These are phyloP conservation scores for Neopestalotiopsis sp. DNA, from an alignment of 2,329 filamentous ascomycete species.

Conservation along the genomic window DNA sequence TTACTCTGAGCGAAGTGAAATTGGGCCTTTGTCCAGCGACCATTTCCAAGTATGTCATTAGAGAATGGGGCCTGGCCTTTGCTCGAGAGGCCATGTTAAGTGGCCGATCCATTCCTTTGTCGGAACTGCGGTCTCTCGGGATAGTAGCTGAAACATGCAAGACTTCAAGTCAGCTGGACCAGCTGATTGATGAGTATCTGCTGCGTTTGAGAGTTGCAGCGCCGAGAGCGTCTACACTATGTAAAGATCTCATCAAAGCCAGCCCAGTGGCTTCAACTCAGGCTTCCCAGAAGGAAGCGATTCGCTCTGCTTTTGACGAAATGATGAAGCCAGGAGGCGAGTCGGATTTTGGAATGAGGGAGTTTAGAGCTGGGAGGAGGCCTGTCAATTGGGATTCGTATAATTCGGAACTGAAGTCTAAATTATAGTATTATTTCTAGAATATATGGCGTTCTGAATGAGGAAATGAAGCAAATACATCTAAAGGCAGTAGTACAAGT, in stretches of 20 bases:
- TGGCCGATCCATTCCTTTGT: constrained; percentile 28
- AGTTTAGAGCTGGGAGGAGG: constrained; percentile 28
- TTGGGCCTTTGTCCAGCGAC: constrained; percentile 43
- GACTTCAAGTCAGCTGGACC: constrained; percentile 35
- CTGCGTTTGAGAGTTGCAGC: constrained; percentile 30
- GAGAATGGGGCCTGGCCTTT: constrained; percentile 44
- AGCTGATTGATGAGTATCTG: constrained; percentile 24
- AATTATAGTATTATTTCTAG: not conserved
- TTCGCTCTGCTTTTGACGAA: constrained; percentile 24
- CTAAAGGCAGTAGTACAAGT: too few species aligned
- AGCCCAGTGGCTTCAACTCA: constrained; percentile 29
- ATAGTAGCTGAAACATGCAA: not conserved
- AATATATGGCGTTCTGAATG: not conserved
- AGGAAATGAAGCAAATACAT: not conserved
- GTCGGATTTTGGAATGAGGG: constrained; percentile 23
- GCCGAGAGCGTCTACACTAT: constrained; percentile 37
- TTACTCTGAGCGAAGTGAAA: constrained; percentile 47
- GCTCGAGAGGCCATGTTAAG: constrained; percentile 44
- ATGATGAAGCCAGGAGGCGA: constrained; percentile 27
- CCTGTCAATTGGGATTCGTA: not conserved
- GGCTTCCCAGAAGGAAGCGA: constrained; percentile 19
- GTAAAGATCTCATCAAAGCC: constrained; percentile 38
- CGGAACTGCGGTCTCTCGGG: constrained; percentile 30
- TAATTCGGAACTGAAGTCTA: not conserved
- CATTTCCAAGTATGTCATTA: constrained; percentile 45